These are phyloP conservation scores for Wickerhamomyces ciferrii DNA, from an alignment of 805 yeast species.

Conservation along the genomic window DNA sequence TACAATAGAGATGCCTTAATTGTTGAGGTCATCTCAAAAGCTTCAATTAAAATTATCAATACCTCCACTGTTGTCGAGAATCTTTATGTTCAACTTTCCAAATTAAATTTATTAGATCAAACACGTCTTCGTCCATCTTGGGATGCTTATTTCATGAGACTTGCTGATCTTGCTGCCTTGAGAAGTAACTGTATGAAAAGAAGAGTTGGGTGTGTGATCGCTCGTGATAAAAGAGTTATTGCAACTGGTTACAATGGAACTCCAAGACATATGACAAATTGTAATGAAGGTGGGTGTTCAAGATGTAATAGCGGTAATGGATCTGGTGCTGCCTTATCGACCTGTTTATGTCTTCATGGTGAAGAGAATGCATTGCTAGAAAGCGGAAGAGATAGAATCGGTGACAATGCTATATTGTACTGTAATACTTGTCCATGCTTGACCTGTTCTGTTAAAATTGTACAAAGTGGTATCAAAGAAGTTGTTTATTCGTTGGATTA, in stretches of 20 bases:
- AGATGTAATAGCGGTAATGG: constrained; percentile 73
- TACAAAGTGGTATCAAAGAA: constrained; percentile 85
- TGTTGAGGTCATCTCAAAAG: constrained; percentile 38
- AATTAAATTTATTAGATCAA: constrained; percentile 40
- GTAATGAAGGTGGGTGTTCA: constrained; percentile 94
- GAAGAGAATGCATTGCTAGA: constrained; percentile 95
- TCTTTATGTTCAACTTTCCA: constrained; percentile 32
- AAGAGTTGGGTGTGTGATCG: constrained; percentile 94
- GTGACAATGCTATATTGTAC: constrained; percentile 59
- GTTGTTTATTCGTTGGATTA: constrained; percentile 92
- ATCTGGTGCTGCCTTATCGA: constrained; percentile 61
- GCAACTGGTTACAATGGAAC: constrained; percentile 99
- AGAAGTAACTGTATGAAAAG: constrained; percentile 97
- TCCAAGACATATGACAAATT: constrained; percentile 79
- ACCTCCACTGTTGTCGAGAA: constrained; percentile 29
- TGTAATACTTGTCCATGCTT: constrained; percentile 98
- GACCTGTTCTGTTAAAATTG: constrained; percentile 93
- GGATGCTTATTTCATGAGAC: constrained; percentile 93
- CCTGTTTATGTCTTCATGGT: constrained; percentile 93
- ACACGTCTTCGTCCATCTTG: constrained; percentile 82
- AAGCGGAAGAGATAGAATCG: constrained; percentile 86
- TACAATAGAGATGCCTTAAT: constrained; percentile 23
- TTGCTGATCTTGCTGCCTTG: constrained; percentile 89
- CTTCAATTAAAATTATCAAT: constrained; percentile 57
- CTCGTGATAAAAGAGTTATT: constrained; percentile 75